These are phyloP conservation scores for Talaromyces adpressus DNA, from an alignment of 495 filamentous ascomycete genomes.

Conservation along the genomic window DNA sequence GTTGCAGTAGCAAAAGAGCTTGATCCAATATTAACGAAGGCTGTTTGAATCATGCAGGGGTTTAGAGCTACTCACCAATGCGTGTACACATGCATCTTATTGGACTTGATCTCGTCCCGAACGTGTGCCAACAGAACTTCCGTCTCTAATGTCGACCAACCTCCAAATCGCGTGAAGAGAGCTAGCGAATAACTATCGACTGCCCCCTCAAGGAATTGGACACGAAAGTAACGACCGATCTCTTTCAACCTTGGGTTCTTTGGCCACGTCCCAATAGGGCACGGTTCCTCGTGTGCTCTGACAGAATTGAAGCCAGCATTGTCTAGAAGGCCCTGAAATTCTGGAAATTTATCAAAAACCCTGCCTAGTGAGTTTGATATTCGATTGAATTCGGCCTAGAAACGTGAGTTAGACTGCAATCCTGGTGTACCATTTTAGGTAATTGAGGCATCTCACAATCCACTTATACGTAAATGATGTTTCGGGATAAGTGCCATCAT, in stretches of 20 bases:
- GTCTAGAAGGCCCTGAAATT: not conserved
- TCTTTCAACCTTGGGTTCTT: conserved; percentile 26
- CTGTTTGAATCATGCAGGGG: not conserved
- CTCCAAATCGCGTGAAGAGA: conserved; percentile 15
- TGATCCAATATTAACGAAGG: not conserved
- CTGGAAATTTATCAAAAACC: not conserved
- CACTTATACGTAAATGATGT: conserved; percentile 1
- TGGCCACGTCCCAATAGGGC: conserved; percentile 17
- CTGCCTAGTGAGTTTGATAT: conserved; percentile 1
- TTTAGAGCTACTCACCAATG: conserved; percentile 10
- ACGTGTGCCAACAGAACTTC: conserved; percentile 19
- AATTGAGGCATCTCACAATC: not conserved
- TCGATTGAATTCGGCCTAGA: not conserved
- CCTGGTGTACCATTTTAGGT: not conserved
- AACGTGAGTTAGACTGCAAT: not conserved
- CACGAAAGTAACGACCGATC: conserved; percentile 17
- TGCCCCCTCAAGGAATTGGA: conserved; percentile 16
- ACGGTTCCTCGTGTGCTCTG: not conserved
- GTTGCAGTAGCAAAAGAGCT: conserved; percentile 14
- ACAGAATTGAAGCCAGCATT: conserved; percentile 30
- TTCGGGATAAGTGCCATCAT: conserved; percentile 12
- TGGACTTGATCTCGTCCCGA: conserved; percentile 14
- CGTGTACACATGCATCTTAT: conserved; percentile 19
- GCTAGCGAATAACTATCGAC: conserved; percentile 17
- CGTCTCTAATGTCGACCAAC: conserved; percentile 15